phyloP scores from a whole-genome alignment of 371 early-diverging fungal species.

The Rhizopus microsporus region DNA sequence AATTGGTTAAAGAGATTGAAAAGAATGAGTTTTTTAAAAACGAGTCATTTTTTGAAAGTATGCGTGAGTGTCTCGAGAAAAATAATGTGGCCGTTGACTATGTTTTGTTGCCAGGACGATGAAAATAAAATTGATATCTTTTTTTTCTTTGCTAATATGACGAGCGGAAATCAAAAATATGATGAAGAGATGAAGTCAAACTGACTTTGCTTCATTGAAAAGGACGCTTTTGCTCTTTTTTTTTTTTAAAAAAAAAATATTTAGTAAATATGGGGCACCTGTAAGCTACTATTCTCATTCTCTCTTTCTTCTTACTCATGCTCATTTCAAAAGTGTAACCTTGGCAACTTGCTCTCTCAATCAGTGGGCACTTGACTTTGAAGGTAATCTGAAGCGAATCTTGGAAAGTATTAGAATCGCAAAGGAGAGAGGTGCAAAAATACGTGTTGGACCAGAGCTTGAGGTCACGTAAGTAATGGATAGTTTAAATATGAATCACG shows the following conservation, averaged over 20 bases:
- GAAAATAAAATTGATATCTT: too few species aligned
- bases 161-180: too few species aligned
- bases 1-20: slow-evolving; percentile 6
- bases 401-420: slow-evolving; percentile 83
- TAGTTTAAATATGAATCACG: not conserved
- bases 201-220: too few species aligned
- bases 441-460: slow-evolving; percentile 95
- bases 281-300: slow-evolving; percentile 1
- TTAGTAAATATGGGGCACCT: slow-evolving; percentile 16
- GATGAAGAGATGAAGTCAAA: too few species aligned
- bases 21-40: slow-evolving; percentile 5
- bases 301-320: not conserved
- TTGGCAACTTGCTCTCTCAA: slow-evolving; percentile 87
- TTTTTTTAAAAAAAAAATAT: not conserved
- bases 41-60: slow-evolving; percentile 2
- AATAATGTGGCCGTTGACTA: not conserved
- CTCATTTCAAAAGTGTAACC: slow-evolving; percentile 48
- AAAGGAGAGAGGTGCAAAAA: slow-evolving; percentile 77
- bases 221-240: too few species aligned
- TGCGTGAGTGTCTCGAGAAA: not conserved
- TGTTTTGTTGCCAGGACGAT: not conserved
- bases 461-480: slow-evolving; percentile 79
- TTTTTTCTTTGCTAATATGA: too few species aligned
- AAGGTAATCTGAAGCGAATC: slow-evolving; percentile 89
- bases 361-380: slow-evolving; percentile 98